Evolutionary conservation across 305 asterid genomes (phyloP).

Genomic region (Solanum aculeatissimum): DNA sequence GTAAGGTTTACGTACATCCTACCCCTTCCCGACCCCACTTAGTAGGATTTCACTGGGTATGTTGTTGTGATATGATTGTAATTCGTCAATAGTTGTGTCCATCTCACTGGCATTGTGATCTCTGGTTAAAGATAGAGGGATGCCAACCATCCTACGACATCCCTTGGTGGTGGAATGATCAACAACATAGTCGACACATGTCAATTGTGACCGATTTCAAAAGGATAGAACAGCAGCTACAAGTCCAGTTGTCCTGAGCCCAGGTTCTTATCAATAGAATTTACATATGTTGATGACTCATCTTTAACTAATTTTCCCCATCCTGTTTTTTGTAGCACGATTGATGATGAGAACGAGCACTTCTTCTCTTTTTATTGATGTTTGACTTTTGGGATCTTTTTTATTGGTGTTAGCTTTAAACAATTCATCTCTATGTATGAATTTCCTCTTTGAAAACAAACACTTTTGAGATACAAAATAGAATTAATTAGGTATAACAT

Average conservation of each 20-base stretch:
- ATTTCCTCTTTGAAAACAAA: not conserved
- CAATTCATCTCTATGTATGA: not conserved
- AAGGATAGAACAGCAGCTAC: not conserved
- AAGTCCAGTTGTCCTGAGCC: not conserved
- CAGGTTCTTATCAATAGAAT: not conserved
- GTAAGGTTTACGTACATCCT: no score
- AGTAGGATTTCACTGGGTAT: no score
- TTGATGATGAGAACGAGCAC: not conserved
- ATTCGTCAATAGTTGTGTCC: not conserved
- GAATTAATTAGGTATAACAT: not conserved
- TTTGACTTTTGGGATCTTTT: not conserved
- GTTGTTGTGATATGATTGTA: not conserved
- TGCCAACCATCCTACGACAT: not conserved
- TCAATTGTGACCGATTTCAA: not conserved
- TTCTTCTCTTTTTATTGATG: not conserved
- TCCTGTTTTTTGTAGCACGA: not conserved
- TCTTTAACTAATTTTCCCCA: not conserved
- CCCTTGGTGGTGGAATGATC: not conserved
- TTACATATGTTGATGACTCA: not conserved
- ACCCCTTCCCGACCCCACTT: no score
- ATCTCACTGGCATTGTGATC: not conserved
- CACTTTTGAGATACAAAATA: not conserved
- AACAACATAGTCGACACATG: not conserved
- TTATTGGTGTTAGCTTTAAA: not conserved
- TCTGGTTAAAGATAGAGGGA: not conserved